Evolutionary conservation across 208 protist genomes (phyloP), one percentile per base, ranked within the genome.

Genomic region (Trypanosoma caninum): DNA sequence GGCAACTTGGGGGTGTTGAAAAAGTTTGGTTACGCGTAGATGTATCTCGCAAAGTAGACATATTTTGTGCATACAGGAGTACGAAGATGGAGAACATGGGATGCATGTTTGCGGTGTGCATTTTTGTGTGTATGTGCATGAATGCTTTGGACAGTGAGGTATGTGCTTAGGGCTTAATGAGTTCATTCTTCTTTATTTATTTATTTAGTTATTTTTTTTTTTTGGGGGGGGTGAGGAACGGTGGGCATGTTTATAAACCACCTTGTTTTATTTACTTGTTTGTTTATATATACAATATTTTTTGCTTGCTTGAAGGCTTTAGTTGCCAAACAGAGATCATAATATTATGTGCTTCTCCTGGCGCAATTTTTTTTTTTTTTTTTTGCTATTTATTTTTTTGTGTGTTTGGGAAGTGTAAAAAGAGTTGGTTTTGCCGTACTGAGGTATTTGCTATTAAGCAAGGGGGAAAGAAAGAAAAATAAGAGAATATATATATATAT

Each of bases 11-110:
- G 71, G 67, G 76, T 93, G 50, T 80, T 93, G 63, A 90, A 90
- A 76, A 95, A 95, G 80, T 95, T 90, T 60, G 89, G 89, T 58
- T 87, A 82, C 72, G 82, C 89, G 62, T 92, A 84, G 86, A 55
- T 27, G 11, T 44, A 14, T 25, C 23, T 35, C 20, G 31, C 16
- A 44, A 27, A 45, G 27, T 45, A 18, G 18, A 3, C 16, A 51
- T 30, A 20, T n/a, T 44, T 11, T 41, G 9, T 38, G 13, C 34
- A 38, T 38, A 38, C 34, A 38, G n/a, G n/a, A n/a, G n/a, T n/a
- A n/a, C n/a, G n/a, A n/a, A n/a, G n/a, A n/a, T n/a, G n/a, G n/a
- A n/a, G n/a, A n/a, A n/a, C n/a, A n/a, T n/a, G 9, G 13, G 7
- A 38, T 38, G 13, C 34, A 38, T 38, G 13, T 13, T 38, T 38